Conservation (phyloP, 2,329 filamentous ascomycete species). For the Fusarium torreyae region DNA sequence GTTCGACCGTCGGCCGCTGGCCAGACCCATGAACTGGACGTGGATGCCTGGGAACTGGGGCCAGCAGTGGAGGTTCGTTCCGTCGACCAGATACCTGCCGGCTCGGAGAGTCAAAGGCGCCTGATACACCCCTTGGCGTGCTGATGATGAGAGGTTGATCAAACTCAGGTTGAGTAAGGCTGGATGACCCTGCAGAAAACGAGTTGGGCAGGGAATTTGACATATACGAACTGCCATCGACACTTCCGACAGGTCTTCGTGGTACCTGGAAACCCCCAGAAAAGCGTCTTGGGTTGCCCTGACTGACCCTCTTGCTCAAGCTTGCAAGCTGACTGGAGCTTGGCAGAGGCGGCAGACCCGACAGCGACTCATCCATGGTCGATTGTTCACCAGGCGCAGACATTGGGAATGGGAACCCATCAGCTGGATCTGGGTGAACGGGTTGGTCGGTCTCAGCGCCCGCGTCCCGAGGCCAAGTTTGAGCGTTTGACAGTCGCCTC, state of each 20-base stretch:
- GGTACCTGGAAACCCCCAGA: conserved; percentile 61
- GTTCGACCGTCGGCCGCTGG: conserved; percentile 64
- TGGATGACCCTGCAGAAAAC: conserved; percentile 34
- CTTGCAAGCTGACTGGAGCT: conserved; percentile 59
- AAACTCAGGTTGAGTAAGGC: conserved; percentile 47
- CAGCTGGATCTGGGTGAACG: conserved; percentile 38
- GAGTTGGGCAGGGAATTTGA: conserved; percentile 40
- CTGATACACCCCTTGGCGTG: conserved; percentile 69
- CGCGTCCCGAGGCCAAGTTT: conserved; percentile 64
- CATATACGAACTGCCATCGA: conserved; percentile 45
- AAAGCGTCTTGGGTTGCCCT: conserved; percentile 58
- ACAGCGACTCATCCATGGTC: conserved; percentile 53
- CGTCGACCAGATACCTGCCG: conserved; percentile 53
- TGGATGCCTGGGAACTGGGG: conserved; percentile 68
- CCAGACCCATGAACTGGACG: conserved; percentile 54
- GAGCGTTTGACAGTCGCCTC: conserved; percentile 54
- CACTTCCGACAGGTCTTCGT: conserved; percentile 58
- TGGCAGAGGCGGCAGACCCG: conserved; percentile 57
- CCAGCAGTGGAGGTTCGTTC: conserved; percentile 64
- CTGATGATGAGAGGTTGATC: conserved; percentile 74
- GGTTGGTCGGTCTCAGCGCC: conserved; percentile 43
- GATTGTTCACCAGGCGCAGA: conserved; percentile 51
- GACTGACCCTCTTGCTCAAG: conserved; percentile 57
- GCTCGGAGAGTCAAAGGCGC: conserved; percentile 65
- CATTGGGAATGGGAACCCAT: conserved; percentile 60